Conservation (phyloP, 352 stramenopile species). For the Phytophthora pluvialis region DNA sequence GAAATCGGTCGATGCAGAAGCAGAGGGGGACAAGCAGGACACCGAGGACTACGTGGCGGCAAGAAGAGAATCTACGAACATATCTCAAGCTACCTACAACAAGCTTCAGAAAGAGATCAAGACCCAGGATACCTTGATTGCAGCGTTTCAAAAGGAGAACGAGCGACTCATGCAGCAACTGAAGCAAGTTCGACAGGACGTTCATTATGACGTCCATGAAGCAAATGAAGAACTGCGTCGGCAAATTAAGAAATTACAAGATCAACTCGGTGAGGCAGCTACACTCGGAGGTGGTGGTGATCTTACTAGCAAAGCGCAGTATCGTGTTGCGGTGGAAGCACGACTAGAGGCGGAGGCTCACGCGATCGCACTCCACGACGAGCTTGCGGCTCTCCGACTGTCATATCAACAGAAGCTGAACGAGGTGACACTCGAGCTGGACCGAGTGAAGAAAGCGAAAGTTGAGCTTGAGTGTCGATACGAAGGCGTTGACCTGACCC, state of each 20-base stretch:
- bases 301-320: constrained; percentile 51
- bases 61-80: neutral
- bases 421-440: constrained; percentile 74
- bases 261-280: constrained; percentile 27
- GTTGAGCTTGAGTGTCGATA: constrained; percentile 79
- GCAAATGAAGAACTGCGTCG: constrained; percentile 73
- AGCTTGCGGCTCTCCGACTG: constrained; percentile 45
- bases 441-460: constrained; percentile 84
- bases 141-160: constrained; percentile 85
- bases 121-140: constrained; percentile 79
- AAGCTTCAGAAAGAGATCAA: constrained; percentile 69
- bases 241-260: constrained; percentile 54
- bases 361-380: constrained; percentile 61
- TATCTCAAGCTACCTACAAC: constrained; percentile 18
- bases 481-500: constrained; percentile 69
- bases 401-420: constrained; percentile 61
- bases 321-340: constrained; percentile 64
- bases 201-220: constrained; percentile 73
- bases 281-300: constrained; percentile 19
- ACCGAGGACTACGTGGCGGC: neutral
- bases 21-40: neutral
- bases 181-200: constrained; percentile 63
- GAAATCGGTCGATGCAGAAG: neutral
- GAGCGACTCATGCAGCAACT: constrained; percentile 84
- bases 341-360: constrained; percentile 66